Conservation (phyloP, 1,139 yeast species). For the Blastobotrys buckinghamii region DNA sequence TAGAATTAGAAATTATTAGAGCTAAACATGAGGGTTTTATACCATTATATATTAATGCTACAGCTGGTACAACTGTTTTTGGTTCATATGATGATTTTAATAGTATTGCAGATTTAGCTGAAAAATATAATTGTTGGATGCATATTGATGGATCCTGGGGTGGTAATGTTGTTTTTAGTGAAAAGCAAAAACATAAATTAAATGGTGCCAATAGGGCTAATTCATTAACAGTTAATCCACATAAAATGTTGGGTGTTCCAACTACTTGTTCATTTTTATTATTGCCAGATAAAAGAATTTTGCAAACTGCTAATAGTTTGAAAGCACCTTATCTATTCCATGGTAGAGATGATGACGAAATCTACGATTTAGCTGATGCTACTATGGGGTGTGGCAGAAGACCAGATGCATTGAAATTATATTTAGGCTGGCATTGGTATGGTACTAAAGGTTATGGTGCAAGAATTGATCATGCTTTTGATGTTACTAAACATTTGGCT, state of each 20-base stretch:
- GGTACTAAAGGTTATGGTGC: constrained; percentile 50
- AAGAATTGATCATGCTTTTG: constrained; percentile 68
- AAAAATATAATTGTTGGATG: constrained; percentile 56
- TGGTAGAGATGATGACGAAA: constrained; percentile 45
- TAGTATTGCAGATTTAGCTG: constrained; percentile 50
- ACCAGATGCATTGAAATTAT: constrained; percentile 74
- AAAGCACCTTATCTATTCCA: constrained; percentile 82
- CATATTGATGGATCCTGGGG: constrained; percentile 95
- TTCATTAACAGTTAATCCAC: constrained; percentile 82
- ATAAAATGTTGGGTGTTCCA: constrained; percentile 88
- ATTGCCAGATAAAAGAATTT: constrained; percentile 58
- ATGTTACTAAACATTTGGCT: constrained; percentile 57
- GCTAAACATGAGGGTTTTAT: constrained; percentile 51
- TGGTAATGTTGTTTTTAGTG: constrained; percentile 70
- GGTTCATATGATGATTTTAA: constrained; percentile 74
- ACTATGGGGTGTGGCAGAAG: constrained; percentile 93
- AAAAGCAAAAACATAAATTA: constrained; percentile 43
- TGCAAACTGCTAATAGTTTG: constrained; percentile 69
- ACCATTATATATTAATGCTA: constrained; percentile 72
- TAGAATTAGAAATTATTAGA: constrained; percentile 42
- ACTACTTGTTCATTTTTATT: constrained; percentile 77
- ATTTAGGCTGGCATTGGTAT: constrained; percentile 75
- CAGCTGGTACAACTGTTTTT: constrained; percentile 87
- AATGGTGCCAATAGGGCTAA: constrained; percentile 62
- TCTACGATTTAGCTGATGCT: constrained; percentile 79